Evolutionary conservation across 345 rosid species (phyloP), one percentile per base, ranked within the genome.

Genomic region (Isatis tinctoria): DNA sequence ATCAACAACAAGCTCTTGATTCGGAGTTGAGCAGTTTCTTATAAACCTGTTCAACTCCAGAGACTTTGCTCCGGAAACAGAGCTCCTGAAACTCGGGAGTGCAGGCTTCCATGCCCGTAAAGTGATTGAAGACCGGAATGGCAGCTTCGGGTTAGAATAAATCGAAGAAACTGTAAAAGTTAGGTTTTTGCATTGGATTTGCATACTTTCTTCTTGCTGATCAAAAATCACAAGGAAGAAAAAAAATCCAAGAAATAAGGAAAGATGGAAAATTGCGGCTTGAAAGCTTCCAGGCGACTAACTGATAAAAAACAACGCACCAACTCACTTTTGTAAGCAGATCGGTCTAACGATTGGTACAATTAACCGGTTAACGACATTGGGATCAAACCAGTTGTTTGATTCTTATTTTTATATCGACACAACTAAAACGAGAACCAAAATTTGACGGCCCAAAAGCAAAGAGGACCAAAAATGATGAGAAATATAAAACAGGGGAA

Each of bases 121-220:
- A 59, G 33, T 16, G 45, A 77, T n/a, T 27, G 71, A 69, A 56
- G 80, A 67, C 28, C 61, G 77, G 35, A 76, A 56, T 65, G 51
- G 27, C 18, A 30, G 51, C 65, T 74, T 84, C 26, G 65, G 76
- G 77, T 61, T 67, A 41, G 69, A 76, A 52, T 69, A 9, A 30
- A 53, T 57, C 14, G 81, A 79, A 57, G 82, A 65, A 41, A 77
- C 76, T 6, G 76, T 51, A 6, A 12, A 75, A 47, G 53, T 9
- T 20, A 81, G 63, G 79, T 82, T 9, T 79, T 73, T 85, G 83
- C 80, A 66, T 35, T 74, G 81, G 85, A 83, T 82, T 60, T 69
- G 79, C 82, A 66, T 65, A 1, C 17, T 65, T 63, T 39, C 56
- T 24, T 5, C 47, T 30, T 66, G 4, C 58, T 30, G 3, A 17